Evolutionary conservation across 805 yeast genomes (phyloP), one percentile per base, ranked within the genome.

Genomic region (Lipomyces kockii): DNA sequence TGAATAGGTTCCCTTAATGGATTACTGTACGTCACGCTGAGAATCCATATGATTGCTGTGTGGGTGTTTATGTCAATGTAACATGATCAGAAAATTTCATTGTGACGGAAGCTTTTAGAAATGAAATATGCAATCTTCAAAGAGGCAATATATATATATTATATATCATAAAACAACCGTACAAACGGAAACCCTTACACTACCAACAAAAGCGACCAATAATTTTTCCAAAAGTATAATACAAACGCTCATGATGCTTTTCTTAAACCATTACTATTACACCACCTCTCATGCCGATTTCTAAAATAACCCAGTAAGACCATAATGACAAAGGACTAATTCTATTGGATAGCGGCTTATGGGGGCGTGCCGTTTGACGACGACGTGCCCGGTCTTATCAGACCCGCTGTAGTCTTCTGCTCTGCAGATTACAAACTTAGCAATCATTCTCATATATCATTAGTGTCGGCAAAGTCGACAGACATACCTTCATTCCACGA

Each of bases 401-500:
- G 79, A 0, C 97, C 97, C 1, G 96, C 96, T 68, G 88, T 90
- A 29, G 86, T 80, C 74, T 85, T 87, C 76, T 90, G 87, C 56
- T 85, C 71, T 65, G 53, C 3, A 59, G 12, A 20, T 20, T 53
- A 22, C 27, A 39, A 22, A 17, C 17, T 14, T n/a, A 20, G 55
- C 22, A 17, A 25, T n/a, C 20, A 27, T 39, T 22, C 17, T 14
- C 22, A 22, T 35, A 22, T 25, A 32, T 29, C 56, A 43, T 39
- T 25, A 17, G 22, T 17, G 8, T 11, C 14, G 43, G n/a, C 43
- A 5, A 37, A 37, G 43, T 37, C 49, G 49, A 43, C 61, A 17
- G 14, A 14, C 39, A n/a, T 51, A 66, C 69, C 87, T 60, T 91
- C 95, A 77, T 90, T 94, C 99, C 99, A 95, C 66, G 86, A 89